Conservation (phyloP, 2,329 filamentous ascomycete species). For the Thelonectria olida region DNA sequence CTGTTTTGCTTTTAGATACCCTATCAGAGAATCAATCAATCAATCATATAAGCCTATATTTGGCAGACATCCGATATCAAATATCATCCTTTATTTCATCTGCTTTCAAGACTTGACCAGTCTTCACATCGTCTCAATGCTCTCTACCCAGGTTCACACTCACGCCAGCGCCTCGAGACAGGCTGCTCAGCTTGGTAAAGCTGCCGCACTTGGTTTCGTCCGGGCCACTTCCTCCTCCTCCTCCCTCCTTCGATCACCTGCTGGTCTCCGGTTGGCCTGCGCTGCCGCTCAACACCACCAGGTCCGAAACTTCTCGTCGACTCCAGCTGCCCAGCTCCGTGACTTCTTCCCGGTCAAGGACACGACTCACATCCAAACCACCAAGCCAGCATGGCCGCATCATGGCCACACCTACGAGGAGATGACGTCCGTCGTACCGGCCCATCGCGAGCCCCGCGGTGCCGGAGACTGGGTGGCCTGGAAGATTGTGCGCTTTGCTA, state of each 20-base stretch:
- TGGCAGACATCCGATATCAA: neutral
- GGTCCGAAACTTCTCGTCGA: conserved; percentile 59
- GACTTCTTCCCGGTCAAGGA: conserved; percentile 72
- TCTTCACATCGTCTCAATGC: conserved; percentile 31
- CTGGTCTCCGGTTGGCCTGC: conserved; percentile 25
- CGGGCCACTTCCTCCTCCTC: conserved; percentile 28
- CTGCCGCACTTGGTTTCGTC: conserved; percentile 31
- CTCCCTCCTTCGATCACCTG: conserved; percentile 20
- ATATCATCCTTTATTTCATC: neutral
- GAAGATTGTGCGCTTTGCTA: conserved; percentile 76
- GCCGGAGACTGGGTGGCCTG: conserved; percentile 83
- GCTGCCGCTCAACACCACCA: conserved; percentile 29
- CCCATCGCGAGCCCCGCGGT: conserved; percentile 78
- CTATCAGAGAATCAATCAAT: conserved; percentile 11
- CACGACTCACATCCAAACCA: conserved; percentile 68
- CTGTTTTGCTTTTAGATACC: conserved; percentile 13
- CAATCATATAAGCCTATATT: neutral
- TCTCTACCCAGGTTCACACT: conserved; percentile 38
- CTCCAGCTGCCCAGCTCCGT: conserved; percentile 54
- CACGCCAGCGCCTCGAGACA: conserved; percentile 36
- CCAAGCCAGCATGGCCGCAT: conserved; percentile 74
- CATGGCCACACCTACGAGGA: conserved; percentile 80
- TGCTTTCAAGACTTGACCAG: conserved; percentile 14
- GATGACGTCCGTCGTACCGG: conserved; percentile 78
- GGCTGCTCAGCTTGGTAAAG: conserved; percentile 38